Evolutionary conservation across 805 yeast genomes (phyloP).

Genomic region (Candida tibetensis): DNA sequence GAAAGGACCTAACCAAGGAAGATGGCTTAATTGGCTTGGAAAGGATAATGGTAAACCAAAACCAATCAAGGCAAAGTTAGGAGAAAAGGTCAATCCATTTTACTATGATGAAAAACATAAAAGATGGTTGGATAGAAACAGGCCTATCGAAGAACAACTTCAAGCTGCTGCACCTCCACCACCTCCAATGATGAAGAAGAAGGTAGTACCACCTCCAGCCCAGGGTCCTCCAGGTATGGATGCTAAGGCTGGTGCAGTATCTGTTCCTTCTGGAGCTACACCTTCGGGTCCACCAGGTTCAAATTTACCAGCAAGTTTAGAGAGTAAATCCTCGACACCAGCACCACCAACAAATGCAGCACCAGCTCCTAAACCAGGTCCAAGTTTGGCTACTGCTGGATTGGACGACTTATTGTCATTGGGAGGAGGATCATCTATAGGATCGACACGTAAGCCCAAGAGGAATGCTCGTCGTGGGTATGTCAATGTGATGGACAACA

Average conservation of each 20-base stretch:
- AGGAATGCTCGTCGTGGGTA: conserved; percentile 44
- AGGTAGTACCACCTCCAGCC: conserved; percentile 17
- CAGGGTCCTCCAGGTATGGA: conserved; percentile 7
- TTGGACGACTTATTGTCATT: conserved; percentile 39
- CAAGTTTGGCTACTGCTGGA: conserved; percentile 38
- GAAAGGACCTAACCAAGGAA: conserved; percentile 13
- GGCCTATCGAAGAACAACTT: conserved; percentile 62
- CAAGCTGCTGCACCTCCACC: conserved; percentile 63
- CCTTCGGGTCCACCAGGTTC: conserved; percentile 10
- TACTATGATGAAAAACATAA: conserved; percentile 78
- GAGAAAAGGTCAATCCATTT: conserved; percentile 64
- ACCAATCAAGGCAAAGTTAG: conserved; percentile 80
- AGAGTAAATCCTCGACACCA: no score
- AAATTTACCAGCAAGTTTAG: no score
- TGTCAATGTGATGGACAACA: conserved; percentile 57
- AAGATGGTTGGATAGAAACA: conserved; percentile 80
- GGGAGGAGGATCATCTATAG: conserved; percentile 22
- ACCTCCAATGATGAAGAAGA: conserved; percentile 46
- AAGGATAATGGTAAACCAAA: conserved; percentile 64
- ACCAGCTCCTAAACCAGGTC: conserved; percentile 10
- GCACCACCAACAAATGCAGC: conserved; percentile 6
- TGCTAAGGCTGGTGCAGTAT: conserved; percentile 4
- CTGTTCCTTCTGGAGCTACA: conserved; percentile 1
- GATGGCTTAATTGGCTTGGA: conserved; percentile 55
- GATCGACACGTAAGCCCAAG: conserved; percentile 22